These are phyloP conservation scores for Candida palmyrensis DNA, from an alignment of 805 yeast species.

Conservation along the genomic window DNA sequence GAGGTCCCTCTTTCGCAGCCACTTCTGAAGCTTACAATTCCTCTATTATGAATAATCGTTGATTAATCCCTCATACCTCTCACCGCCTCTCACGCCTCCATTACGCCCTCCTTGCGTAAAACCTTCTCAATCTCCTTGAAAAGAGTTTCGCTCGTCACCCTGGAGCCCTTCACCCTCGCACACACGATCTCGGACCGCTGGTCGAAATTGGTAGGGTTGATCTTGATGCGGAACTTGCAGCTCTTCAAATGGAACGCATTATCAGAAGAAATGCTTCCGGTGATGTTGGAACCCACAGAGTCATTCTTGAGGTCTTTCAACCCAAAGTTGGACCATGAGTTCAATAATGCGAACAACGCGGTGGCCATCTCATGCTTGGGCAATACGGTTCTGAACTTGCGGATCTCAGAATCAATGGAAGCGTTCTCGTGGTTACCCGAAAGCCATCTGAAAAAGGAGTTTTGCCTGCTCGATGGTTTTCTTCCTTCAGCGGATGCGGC, in stretches of 20 bases:
- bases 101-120: slow-evolving; percentile 58
- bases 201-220: slow-evolving; percentile 34
- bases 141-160: slow-evolving; percentile 54
- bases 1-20: not conserved
- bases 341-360: slow-evolving; percentile 57
- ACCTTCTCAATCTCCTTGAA: slow-evolving; percentile 62
- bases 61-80: no score
- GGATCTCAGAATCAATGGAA: slow-evolving; percentile 22
- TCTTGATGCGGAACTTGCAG: slow-evolving; percentile 56
- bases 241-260: slow-evolving; percentile 60
- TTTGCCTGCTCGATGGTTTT: slow-evolving; percentile 17
- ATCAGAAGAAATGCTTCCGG: slow-evolving; percentile 58
- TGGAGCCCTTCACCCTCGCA: slow-evolving; percentile 61
- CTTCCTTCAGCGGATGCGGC: slow-evolving; percentile 21
- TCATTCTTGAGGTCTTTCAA: slow-evolving; percentile 49
- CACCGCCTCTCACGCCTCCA: slow-evolving; percentile 34
- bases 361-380: slow-evolving; percentile 54
- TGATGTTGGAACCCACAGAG: slow-evolving; percentile 38
- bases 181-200: slow-evolving; percentile 53
- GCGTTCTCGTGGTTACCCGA: slow-evolving; percentile 23
- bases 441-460: slow-evolving; percentile 39
- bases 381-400: slow-evolving; percentile 33
- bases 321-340: slow-evolving; percentile 70
- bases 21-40: not conserved
- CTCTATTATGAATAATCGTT: not conserved